phyloP scores from a whole-genome alignment of 2,329 filamentous ascomycete genomes.

The Lecanicillium sp. region DNA sequence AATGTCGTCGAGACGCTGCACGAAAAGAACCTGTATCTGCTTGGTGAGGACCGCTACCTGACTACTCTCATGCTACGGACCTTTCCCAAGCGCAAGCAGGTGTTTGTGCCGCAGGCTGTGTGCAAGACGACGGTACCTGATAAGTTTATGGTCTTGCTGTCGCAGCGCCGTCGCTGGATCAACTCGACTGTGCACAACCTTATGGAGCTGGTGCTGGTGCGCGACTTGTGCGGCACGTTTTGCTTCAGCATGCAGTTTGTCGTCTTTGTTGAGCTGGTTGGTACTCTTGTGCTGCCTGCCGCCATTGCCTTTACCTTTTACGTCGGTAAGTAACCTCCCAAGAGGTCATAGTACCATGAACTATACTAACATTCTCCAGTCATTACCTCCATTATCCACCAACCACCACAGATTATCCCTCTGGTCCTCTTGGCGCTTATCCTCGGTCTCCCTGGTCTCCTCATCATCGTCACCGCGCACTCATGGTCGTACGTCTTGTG shows the following conservation, averaged over 20 bases:
- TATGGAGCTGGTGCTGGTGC: constrained; percentile 92
- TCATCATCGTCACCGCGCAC: constrained; percentile 91
- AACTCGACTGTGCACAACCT: constrained; percentile 98
- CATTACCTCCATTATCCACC: constrained; percentile 74
- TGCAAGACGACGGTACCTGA: constrained; percentile 98
- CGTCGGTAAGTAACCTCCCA: constrained; percentile 67
- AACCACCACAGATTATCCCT: constrained; percentile 77
- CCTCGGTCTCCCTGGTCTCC: constrained; percentile 81
- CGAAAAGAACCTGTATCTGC: constrained; percentile 88
- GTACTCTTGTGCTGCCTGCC: constrained; percentile 88
- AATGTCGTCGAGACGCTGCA: constrained; percentile 98
- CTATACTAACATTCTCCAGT: no score
- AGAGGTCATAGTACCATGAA: not conserved
- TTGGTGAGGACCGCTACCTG: constrained; percentile 91
- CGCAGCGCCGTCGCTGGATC: constrained; percentile 95
- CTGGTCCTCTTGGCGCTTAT: constrained; percentile 84
- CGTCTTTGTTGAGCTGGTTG: constrained; percentile 88
- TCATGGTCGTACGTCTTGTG: constrained; percentile 86
- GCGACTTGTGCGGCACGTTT: constrained; percentile 95
- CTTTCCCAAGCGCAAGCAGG: constrained; percentile 97
- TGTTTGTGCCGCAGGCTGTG: constrained; percentile 96
- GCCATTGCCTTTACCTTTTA: constrained; percentile 97
- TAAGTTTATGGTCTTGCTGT: constrained; percentile 82
- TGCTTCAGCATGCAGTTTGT: constrained; percentile 99
- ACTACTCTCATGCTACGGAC: constrained; percentile 97